Evolutionary conservation across 768 basidiomycete genomes (phyloP).

Genomic region (Panaeolus papilionaceus): DNA sequence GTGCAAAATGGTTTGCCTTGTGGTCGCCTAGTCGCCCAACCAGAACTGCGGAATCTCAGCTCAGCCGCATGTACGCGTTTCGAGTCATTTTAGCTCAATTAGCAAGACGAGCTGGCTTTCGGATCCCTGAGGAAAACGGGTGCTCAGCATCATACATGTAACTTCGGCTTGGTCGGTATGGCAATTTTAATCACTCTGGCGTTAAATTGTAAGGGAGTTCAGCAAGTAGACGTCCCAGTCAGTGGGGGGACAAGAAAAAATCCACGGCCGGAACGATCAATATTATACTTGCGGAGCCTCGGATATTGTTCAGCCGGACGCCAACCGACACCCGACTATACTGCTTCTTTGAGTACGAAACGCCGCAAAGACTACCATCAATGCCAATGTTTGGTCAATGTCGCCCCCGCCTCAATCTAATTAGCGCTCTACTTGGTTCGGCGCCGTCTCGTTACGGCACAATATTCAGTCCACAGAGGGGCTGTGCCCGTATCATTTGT

Average conservation of each 20-base stretch:
- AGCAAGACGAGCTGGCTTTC: not conserved
- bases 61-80: not conserved
- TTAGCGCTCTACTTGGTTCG: conserved; percentile 10
- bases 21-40: not conserved
- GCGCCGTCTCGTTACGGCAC: not conserved
- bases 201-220: not conserved
- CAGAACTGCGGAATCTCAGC: not conserved
- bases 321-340: not conserved
- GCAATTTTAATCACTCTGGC: not conserved
- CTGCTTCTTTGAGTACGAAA: not conserved
- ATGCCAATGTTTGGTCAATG: not conserved
- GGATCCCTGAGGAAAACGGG: not conserved
- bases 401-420: not conserved
- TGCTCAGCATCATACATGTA: not conserved
- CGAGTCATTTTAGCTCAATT: not conserved
- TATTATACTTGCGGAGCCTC: not conserved
- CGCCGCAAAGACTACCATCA: not conserved
- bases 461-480: not conserved
- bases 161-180: not conserved
- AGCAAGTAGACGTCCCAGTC: not conserved
- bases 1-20: too few relatives aligned
- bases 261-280: not conserved
- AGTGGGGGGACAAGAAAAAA: not conserved
- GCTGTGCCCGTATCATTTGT: not conserved
- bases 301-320: not conserved